Conservation (phyloP, 768 basidiomycete species). For the Mycena maculata region DNA sequence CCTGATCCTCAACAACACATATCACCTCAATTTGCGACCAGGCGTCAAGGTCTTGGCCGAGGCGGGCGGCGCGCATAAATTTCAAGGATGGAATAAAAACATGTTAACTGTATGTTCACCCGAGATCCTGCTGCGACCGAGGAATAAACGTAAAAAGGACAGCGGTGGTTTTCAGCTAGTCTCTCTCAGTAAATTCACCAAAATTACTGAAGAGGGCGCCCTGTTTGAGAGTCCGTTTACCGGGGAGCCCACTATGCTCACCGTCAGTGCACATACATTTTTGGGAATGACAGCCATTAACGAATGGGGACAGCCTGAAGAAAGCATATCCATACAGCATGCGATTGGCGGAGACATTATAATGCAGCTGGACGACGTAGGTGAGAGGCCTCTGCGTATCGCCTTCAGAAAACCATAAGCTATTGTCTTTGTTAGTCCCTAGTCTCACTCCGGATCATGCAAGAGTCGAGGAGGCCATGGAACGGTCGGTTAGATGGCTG, state of each 20-base stretch:
- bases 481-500: slow-evolving; percentile 89
- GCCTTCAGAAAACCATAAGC: background rate
- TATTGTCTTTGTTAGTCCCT: slow-evolving; percentile 61
- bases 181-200: slow-evolving; percentile 85
- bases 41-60: slow-evolving; percentile 78
- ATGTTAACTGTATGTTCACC: slow-evolving; percentile 74
- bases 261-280: slow-evolving; percentile 58
- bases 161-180: slow-evolving; percentile 93
- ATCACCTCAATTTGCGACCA: slow-evolving; percentile 84
- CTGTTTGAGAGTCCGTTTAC: slow-evolving; percentile 87
- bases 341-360: slow-evolving; percentile 86
- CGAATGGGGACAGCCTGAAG: slow-evolving; percentile 74
- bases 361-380: slow-evolving; percentile 95
- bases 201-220: slow-evolving; percentile 90
- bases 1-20: slow-evolving; percentile 77
- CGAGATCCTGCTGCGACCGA: slow-evolving; percentile 2
- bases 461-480: slow-evolving; percentile 89
- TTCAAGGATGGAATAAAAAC: slow-evolving; percentile 90
- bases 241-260: slow-evolving; percentile 89
- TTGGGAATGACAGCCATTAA: slow-evolving; percentile 7
- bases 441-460: slow-evolving; percentile 80
- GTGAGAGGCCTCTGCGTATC: slow-evolving; percentile 52
- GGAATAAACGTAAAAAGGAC: slow-evolving; percentile 60
- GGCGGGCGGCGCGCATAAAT: slow-evolving; percentile 88
- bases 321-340: slow-evolving; percentile 92